Conservation (phyloP, 2,329 filamentous ascomycete genomes). For the Massarina eburnea region DNA sequence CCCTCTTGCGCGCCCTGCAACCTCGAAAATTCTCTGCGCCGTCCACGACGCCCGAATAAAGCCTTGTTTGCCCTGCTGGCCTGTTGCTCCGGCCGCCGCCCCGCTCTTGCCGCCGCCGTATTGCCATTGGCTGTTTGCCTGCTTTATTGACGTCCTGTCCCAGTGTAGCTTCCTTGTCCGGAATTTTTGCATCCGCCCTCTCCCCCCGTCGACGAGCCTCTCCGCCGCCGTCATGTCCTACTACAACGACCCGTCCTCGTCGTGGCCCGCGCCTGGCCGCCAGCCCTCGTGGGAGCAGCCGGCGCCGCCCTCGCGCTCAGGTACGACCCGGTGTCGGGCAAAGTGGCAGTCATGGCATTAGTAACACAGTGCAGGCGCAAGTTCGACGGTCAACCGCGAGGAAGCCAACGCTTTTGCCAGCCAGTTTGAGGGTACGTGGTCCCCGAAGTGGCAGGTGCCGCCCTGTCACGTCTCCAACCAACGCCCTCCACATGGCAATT, state of each 20-base stretch:
- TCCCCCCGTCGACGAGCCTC: conserved; percentile 10
- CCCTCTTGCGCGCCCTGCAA: conserved; percentile 3
- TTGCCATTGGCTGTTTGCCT: conserved; percentile 12
- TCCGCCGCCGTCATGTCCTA: conserved; percentile 58
- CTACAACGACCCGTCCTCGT: conserved; percentile 67
- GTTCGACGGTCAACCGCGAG: conserved; percentile 66
- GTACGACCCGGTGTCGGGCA: conserved; percentile 48
- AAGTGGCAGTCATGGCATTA: conserved; percentile 7
- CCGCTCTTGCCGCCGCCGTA: background rate
- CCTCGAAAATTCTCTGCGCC: conserved; percentile 30
- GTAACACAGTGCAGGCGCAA: conserved; percentile 62
- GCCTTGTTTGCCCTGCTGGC: too few species aligned
- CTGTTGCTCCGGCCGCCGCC: too few species aligned
- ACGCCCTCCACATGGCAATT: background rate
- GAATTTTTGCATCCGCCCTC: conserved; percentile 11
- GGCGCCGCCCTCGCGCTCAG: conserved; percentile 70
- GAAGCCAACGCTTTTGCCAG: conserved; percentile 78
- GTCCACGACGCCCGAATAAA: background rate
- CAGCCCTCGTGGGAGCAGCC: conserved; percentile 74
- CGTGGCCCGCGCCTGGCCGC: conserved; percentile 61
- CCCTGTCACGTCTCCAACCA: conserved; percentile 1
- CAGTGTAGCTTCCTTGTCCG: conserved; percentile 14
- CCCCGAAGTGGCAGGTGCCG: background rate
- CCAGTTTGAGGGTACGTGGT: conserved; percentile 82
- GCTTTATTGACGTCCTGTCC: conserved; percentile 7